Evolutionary conservation across 2,329 filamentous ascomycete genomes (phyloP).

Genomic region (Cordyceps militaris): DNA sequence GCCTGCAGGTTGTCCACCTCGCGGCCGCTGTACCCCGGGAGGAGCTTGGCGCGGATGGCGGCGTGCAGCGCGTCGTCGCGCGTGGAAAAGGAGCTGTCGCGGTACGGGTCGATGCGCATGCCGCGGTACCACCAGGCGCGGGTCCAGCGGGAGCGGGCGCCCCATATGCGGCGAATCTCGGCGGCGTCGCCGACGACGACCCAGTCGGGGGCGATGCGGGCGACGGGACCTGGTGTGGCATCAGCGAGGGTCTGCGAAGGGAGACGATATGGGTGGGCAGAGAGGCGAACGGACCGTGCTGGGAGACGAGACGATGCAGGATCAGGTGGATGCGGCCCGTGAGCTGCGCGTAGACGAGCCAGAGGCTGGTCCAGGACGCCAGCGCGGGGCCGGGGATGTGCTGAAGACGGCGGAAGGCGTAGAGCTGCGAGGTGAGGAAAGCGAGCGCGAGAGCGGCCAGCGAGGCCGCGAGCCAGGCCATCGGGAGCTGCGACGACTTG

Average conservation of each 20-base stretch:
- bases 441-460: not conserved
- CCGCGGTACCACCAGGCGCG: conserved; percentile 36
- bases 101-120: conserved; percentile 41
- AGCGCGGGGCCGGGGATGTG: conserved; percentile 24
- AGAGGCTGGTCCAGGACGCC: conserved; percentile 24
- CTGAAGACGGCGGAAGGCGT: conserved; percentile 15
- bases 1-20: conserved; percentile 23
- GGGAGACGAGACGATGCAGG: not conserved
- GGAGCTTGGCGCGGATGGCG: conserved; percentile 28
- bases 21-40: conserved; percentile 21
- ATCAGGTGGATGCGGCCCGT: not conserved
- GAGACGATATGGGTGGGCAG: not conserved
- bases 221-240: conserved; percentile 20
- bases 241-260: not conserved
- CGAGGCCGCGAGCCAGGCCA: conserved; percentile 1
- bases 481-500: not conserved
- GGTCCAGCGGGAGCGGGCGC: conserved; percentile 20
- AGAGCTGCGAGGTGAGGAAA: not conserved
- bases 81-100: conserved; percentile 44
- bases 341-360: conserved; percentile 23
- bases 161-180: conserved; percentile 26
- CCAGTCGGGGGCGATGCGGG: conserved; percentile 23
- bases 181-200: conserved; percentile 23
- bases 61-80: conserved; percentile 39
- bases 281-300: not conserved